These are phyloP conservation scores for Fagopyrum homotropicum DNA, from an alignment of 148 eudicot genomes.

Conservation along the genomic window DNA sequence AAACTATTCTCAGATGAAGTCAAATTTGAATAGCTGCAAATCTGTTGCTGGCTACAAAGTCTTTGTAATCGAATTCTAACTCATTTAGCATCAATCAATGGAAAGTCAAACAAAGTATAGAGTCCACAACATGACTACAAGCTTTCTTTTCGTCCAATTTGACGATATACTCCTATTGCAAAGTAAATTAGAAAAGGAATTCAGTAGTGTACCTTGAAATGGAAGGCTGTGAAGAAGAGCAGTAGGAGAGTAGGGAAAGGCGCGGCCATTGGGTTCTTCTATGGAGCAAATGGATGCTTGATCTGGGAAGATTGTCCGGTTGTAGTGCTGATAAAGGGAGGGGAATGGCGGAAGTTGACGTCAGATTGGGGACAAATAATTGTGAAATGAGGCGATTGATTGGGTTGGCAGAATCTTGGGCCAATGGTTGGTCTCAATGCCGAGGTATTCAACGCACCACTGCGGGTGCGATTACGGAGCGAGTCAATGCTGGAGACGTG, in stretches of 20 bases:
- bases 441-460: no score
- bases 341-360: background rate
- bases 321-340: background rate
- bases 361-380: conserved; percentile 10
- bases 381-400: background rate
- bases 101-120: background rate
- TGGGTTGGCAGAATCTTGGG: background rate
- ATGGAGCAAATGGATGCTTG: background rate
- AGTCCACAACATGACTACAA: background rate
- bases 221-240: background rate
- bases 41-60: background rate
- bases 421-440: background rate
- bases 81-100: background rate
- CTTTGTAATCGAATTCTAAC: background rate
- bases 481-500: background rate
- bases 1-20: background rate
- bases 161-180: background rate
- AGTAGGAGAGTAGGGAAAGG: conserved; percentile 3
- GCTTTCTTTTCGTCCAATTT: background rate
- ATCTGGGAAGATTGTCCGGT: background rate
- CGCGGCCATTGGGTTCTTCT: background rate
- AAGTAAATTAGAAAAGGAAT: background rate
- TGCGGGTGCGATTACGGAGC: background rate
- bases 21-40: background rate
- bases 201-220: background rate